These are phyloP conservation scores for Pythium periplocum DNA, from an alignment of 352 stramenopile genomes.

Conservation along the genomic window DNA sequence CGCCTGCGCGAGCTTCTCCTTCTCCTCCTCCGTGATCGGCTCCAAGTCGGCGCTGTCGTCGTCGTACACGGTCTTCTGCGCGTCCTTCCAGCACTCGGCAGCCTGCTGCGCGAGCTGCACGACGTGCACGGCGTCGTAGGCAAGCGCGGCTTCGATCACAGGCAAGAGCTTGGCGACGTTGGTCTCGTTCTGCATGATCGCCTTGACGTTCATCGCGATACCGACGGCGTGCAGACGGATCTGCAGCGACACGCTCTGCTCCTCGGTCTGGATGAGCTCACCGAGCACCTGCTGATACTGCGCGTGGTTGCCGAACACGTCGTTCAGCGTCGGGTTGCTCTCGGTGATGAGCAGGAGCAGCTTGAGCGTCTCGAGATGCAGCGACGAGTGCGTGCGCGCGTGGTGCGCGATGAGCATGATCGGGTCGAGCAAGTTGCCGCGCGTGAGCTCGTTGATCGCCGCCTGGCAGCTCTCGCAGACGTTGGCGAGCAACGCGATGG, in stretches of 20 bases:
- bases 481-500: constrained; percentile 71
- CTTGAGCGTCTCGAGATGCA: constrained; percentile 80
- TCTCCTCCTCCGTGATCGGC: constrained; percentile 46
- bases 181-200: constrained; percentile 68
- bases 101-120: constrained; percentile 68
- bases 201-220: constrained; percentile 72
- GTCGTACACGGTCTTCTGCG: constrained; percentile 53
- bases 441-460: constrained; percentile 78
- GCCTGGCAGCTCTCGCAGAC: constrained; percentile 77
- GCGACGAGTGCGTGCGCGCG: constrained; percentile 31
- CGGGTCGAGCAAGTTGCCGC: constrained; percentile 60
- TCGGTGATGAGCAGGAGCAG: constrained; percentile 79
- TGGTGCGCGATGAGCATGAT: constrained; percentile 72
- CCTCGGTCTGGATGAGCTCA: constrained; percentile 53
- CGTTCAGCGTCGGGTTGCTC: constrained; percentile 72
- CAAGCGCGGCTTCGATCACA: constrained; percentile 60
- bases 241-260: constrained; percentile 34
- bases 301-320: constrained; percentile 47
- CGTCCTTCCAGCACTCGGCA: constrained; percentile 49
- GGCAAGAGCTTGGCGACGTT: constrained; percentile 68
- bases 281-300: constrained; percentile 66
- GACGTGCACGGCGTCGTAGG: constrained; percentile 76
- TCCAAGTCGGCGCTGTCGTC: constrained; percentile 63
- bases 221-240: constrained; percentile 56
- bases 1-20: constrained; percentile 54